Base-by-base conservation (phyloP, 306 rosid genomes). In the Castanea sativa region DNA sequence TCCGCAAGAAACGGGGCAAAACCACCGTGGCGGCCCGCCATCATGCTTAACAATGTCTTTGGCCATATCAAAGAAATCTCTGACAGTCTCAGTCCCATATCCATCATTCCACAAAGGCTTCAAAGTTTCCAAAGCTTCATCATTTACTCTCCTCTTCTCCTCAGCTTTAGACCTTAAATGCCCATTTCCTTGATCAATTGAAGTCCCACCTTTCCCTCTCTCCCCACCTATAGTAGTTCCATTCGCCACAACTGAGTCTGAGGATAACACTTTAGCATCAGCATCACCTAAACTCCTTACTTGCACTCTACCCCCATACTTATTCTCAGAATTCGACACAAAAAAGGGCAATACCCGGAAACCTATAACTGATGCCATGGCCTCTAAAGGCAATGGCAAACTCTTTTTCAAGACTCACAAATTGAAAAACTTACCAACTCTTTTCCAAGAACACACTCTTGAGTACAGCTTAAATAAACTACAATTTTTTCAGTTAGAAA, bases 11-110 rank as follows among this genome's bases (percentile, higher is more conserved):
- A 91, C 53, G 2, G 97, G 97, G 81, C 89, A 86, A 82, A 92
- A 95, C 99, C 99, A 95, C n/a, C 97, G 82, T 2, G 97, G 97
- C 13, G 97, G 97, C 20, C 95, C 97, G 5, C 92, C 95, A 77
- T 90, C 91, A 73, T 69, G 76, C 71, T 77, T 82, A n/a, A 83
- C 85, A 21, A 91, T 69, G 13, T 86, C 94, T 81, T 83, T 86
- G 1, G 84, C 86, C 10, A 86, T 89, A 74, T 14, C 78, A 52
- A 95, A 90, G 85, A 90, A 92, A 87, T 92, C 96, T 55, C 88
- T 84, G 35, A 95, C 92, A 18, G 88, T 92, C 78, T 63, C 85
- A 83, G 82, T 81, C 5, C 98, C 98, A 81, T 92, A 88, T 23
- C 96, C 97, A 78, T 94, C 97, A 63, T 90, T 90, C 94, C 96